These are phyloP conservation scores for Heimioporus sp. DNA, from an alignment of 768 basidiomycete species.

Conservation along the genomic window DNA sequence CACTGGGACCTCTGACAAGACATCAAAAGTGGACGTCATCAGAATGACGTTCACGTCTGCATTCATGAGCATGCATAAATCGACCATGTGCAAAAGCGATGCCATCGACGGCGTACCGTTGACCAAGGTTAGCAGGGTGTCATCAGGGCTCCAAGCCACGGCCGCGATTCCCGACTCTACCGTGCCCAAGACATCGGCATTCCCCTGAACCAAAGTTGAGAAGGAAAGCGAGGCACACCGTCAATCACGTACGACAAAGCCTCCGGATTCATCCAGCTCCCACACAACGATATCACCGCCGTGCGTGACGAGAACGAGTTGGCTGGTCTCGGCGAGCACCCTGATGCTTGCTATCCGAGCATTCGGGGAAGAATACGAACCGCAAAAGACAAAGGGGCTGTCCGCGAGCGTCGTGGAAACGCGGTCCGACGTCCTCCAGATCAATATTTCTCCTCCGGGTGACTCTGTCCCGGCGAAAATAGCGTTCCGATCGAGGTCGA, in stretches of 20 bases:
- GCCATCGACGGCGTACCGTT: conserved; percentile 52
- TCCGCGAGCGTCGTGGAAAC: conserved; percentile 7
- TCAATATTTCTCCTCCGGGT: conserved; percentile 52
- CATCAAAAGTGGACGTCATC: conserved; percentile 88
- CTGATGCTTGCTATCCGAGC: conserved; percentile 61
- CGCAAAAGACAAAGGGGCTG: conserved; percentile 20
- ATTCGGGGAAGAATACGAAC: conserved; percentile 16
- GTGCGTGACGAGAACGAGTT: conserved; percentile 63
- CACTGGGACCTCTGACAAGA: conserved; percentile 75
- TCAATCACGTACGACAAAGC: conserved; percentile 39
- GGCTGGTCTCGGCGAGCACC: conserved; percentile 69
- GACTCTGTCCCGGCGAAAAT: conserved; percentile 63
- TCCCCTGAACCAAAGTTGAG: conserved; percentile 18
- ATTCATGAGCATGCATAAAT: conserved; percentile 22
- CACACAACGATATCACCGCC: conserved; percentile 83
- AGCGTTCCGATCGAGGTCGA: conserved; percentile 64
- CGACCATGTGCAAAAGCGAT: not conserved
- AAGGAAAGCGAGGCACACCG: not conserved
- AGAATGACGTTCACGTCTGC: conserved; percentile 79
- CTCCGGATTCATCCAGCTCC: conserved; percentile 46
- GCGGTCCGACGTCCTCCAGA: conserved; percentile 46
- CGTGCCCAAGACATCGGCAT: conserved; percentile 75
- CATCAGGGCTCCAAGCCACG: conserved; percentile 91
- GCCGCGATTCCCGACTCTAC: conserved; percentile 82
- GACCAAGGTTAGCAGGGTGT: conserved; percentile 76